Conservation (phyloP, 2,329 filamentous ascomycete species). For the Pseudogymnoascus sp. region DNA sequence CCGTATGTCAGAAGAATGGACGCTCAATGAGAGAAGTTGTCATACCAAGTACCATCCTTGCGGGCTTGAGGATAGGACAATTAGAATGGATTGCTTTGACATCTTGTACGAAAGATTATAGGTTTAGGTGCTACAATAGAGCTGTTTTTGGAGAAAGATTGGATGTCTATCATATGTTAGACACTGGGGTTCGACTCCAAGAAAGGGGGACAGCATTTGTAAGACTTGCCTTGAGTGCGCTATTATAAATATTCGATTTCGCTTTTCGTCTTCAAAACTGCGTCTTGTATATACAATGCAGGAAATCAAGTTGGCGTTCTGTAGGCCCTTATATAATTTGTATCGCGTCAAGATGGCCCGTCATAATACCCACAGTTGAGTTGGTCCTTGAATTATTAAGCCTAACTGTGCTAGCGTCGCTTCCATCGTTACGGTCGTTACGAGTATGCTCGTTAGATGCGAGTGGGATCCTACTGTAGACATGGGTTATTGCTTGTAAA, state of each 20-base stretch:
- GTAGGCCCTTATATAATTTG: background rate
- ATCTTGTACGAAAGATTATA: background rate
- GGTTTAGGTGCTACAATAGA: background rate
- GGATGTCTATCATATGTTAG: background rate
- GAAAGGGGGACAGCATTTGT: background rate
- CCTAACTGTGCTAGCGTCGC: background rate
- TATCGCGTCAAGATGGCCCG: background rate
- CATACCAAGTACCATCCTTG: slow-evolving; percentile 47
- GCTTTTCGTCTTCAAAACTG: background rate
- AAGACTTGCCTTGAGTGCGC: background rate
- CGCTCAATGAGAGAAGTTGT: slow-evolving; percentile 2
- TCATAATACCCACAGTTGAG: background rate
- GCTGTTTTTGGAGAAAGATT: background rate
- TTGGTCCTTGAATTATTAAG: background rate
- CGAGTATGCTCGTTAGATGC: background rate
- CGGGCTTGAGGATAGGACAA: slow-evolving; percentile 45
- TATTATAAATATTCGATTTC: background rate
- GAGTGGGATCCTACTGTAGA: background rate
- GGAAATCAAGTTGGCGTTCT: background rate
- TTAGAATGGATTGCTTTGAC: slow-evolving; percentile 31
- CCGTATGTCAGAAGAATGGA: slow-evolving; percentile 13
- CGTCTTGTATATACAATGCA: background rate
- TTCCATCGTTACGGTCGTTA: background rate
- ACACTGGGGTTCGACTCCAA: background rate
- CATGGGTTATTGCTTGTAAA: background rate